Conservation (phyloP, 352 stramenopile genomes). For the Phytophthora melonis region DNA sequence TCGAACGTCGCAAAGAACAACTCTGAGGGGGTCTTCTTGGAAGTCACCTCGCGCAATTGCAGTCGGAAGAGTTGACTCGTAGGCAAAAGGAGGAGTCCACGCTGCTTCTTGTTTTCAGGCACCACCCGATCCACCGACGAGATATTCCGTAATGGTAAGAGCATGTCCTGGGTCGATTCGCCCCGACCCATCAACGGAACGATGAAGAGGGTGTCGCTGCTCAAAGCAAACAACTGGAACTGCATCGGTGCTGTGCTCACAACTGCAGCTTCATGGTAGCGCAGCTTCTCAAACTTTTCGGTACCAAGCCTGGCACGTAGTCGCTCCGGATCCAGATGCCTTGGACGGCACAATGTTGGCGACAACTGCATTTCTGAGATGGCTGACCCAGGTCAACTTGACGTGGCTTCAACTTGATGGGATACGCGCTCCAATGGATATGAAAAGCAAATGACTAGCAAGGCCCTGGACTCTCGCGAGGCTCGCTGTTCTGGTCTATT, state of each 20-base stretch:
- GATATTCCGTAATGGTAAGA: constrained; percentile 40
- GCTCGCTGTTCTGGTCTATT: constrained; percentile 52
- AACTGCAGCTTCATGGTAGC: constrained; percentile 72
- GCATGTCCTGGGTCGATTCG: constrained; percentile 24
- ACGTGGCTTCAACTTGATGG: constrained; percentile 7
- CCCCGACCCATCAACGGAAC: constrained; percentile 49
- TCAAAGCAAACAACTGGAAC: constrained; percentile 67
- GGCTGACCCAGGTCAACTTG: background rate
- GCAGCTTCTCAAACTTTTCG: constrained; percentile 45
- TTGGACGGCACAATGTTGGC: constrained; percentile 62
- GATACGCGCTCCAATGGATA: constrained; percentile 17
- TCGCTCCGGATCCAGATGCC: constrained; percentile 66
- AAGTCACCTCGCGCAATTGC: constrained; percentile 21
- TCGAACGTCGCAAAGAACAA: constrained; percentile 74
- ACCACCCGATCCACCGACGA: constrained; percentile 48
- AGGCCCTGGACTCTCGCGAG: constrained; percentile 26
- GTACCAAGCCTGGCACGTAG: constrained; percentile 47
- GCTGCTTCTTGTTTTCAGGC: constrained; percentile 46
- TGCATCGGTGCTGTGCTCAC: constrained; percentile 32
- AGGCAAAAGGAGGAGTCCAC: constrained; percentile 53
- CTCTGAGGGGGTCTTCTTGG: constrained; percentile 21
- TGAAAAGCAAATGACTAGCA: constrained; percentile 38
- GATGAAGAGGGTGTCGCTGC: constrained; percentile 50
- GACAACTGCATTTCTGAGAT: constrained; percentile 31
- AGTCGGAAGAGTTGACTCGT: constrained; percentile 67